These are phyloP conservation scores for Oldenlandia corymbosa DNA, from an alignment of 257 asterid species.

Conservation along the genomic window DNA sequence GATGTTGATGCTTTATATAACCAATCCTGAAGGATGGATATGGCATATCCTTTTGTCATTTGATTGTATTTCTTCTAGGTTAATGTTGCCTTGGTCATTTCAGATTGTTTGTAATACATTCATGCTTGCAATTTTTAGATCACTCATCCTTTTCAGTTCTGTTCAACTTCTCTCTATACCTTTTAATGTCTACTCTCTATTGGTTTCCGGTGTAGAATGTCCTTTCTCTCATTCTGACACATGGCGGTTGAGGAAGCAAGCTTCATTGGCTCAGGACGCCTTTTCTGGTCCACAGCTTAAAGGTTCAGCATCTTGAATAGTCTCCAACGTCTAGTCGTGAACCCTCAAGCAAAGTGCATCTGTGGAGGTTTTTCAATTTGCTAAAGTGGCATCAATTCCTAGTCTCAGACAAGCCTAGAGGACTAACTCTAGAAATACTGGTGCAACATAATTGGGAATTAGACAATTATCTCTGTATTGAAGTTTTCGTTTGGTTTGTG, in stretches of 20 bases:
- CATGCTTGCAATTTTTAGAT: neutral
- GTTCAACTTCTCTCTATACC: neutral
- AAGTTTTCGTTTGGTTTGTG: neutral
- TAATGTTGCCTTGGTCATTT: too few relatives aligned
- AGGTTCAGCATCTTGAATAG: too few relatives aligned
- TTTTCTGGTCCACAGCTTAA: neutral
- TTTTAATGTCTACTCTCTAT: neutral
- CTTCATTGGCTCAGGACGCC: neutral
- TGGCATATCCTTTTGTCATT: neutral
- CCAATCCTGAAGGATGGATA: neutral
- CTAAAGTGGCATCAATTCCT: too few relatives aligned
- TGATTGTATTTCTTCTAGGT: too few relatives aligned
- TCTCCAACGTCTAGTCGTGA: neutral
- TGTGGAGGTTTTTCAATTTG: too few relatives aligned
- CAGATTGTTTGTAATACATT: neutral
- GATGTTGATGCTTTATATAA: neutral
- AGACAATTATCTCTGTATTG: too few relatives aligned
- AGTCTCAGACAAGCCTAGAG: neutral
- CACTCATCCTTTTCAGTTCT: neutral
- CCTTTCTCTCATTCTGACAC: too few relatives aligned
- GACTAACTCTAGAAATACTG: too few relatives aligned
- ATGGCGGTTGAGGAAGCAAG: too few relatives aligned
- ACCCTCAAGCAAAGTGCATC: neutral
- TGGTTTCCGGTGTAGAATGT: too few relatives aligned
- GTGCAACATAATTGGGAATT: too few relatives aligned